Base-by-base conservation (phyloP, 306 rosid genomes). In the Cyamopsis tetragonoloba region DNA sequence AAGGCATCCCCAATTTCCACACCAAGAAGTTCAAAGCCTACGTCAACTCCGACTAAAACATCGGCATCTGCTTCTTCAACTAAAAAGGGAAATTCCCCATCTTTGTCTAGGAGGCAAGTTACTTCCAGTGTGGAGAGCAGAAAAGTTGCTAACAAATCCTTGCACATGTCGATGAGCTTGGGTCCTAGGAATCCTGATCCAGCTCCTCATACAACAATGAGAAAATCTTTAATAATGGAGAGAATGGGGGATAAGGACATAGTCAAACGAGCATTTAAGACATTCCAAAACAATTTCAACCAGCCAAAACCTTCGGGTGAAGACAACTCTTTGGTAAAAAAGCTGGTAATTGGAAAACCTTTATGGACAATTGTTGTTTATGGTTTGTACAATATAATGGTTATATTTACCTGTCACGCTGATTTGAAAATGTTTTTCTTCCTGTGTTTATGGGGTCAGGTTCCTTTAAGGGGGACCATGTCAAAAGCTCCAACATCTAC, bases 191-290 rank as follows among this genome's bases (percentile, higher is more conserved):
- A 78, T 65, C 76, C 76, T 17, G 76, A 66, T 65, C 80, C 87
- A 54, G 68, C 82, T 63, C 76, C 95, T 50, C 80, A 28, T 19
- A 59, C 70, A 15, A 60, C 83, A 9, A 30, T 80, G 82, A 79
- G 95, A 74, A 89, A 80, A 68, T 84, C 96, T 60, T 72, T 75
- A 47, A 81, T 93, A 27, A 89, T 93, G 96, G 96, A 93, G 86
- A 82, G 68, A 50, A 93, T 90, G 98, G 97, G 91, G 57, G 97
- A 93, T 67, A 89, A 89, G 82, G 98, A 89, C 72, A 89, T 89
- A 48, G 96, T 93, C 56, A 89, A 80, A 75, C 85, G 98, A 67
- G 98, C 89, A 74, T 93, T 93, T 46, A 93, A 85, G 84, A 76
- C 97, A 13, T 93, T 93, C 83, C 95, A 89, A 65, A 89, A 86